Percentiles rank a stretch among this genome's conserved stretches.
Evolutionary conservation across 306 rosid genomes (phyloP).

Genomic region (Pyrus pyrifolia): DNA sequence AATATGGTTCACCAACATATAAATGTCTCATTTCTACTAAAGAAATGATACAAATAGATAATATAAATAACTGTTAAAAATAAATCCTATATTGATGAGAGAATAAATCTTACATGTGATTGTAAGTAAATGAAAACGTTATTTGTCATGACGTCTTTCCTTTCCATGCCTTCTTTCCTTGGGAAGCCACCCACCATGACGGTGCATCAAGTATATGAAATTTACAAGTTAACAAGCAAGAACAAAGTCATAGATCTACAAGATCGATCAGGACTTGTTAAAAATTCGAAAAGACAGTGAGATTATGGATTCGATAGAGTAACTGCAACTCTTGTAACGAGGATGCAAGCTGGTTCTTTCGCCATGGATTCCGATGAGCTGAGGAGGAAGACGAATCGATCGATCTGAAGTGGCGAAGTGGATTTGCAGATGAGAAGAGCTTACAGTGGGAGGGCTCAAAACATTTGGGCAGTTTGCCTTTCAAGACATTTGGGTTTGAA

Average conservation of each 20-base stretch:
- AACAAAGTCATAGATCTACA: neutral
- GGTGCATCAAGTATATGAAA: constrained; percentile 28
- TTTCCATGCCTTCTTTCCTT: constrained; percentile 94
- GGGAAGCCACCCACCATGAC: constrained; percentile 99
- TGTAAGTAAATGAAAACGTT: constrained; percentile 50
- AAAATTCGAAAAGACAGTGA: neutral
- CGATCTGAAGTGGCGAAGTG: neutral
- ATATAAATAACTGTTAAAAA: too few relatives aligned
- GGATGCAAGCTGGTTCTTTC: constrained; percentile 68
- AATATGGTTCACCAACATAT: too few relatives aligned
- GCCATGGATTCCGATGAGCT: constrained; percentile 41
- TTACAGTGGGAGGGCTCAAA: neutral
- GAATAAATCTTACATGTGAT: rapidly evolving
- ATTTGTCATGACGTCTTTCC: constrained; percentile 90
- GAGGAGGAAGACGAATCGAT: constrained; percentile 6
- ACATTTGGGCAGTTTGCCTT: too few relatives aligned
- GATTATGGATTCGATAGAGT: neutral
- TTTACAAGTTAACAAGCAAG: neutral
- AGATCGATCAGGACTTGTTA: neutral
- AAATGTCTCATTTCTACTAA: too few relatives aligned
- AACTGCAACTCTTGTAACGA: constrained; percentile 95
- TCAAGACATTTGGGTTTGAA: too few relatives aligned
- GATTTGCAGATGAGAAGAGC: neutral
- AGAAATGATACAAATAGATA: too few relatives aligned
- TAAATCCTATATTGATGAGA: too few relatives aligned